Base-by-base conservation (phyloP, 306 rosid species). In the Lablab purpureus region DNA sequence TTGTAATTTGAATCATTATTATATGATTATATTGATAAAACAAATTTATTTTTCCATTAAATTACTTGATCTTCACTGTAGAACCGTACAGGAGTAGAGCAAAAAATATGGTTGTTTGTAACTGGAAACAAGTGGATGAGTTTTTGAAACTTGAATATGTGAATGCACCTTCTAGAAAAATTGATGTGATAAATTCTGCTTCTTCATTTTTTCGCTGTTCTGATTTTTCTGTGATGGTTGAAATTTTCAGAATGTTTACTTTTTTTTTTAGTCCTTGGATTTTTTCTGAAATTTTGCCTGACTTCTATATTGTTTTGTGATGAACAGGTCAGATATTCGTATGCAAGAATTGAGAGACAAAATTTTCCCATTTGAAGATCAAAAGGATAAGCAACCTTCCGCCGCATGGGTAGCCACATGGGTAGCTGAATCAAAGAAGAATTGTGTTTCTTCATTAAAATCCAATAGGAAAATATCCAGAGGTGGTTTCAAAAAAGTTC, bases 281-380 rank as follows among this genome's bases (percentile, higher is more conserved):
- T 62, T 70, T 25, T 27, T 37, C 7, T 50, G 60, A 73, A n/a
- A 36, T 62, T 60, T 78, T 74, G 37, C 37, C 45, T 34, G 7
- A 78, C 4, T 70, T 28, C 9, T 17, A 21, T 43, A 8, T 15
- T 54, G 40, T 74, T 37, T 76, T 72, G 30, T 28, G 58, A 70
- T 82, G 19, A 68, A 34, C 90, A 92, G 97, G 87, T 0, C 76
- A 1, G 97, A 92, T 74, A 65, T 67, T 40, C 47, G 2, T 63
- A 60, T 76, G 43, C 87, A 83, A 81, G 75, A 27, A 37, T 32
- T 92, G 77, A 84, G 83, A 69, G 78, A 51, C 12, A 88, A 69
- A 65, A 9, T 92, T 67, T 60, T 90, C 71, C 83, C 85, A 8
- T 0, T 6, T 37, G 63, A 62, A 73, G 82, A 17, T 12, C 52